Evolutionary conservation across 805 yeast species (phyloP).

Genomic region (Myxozyma mucilagina): DNA sequence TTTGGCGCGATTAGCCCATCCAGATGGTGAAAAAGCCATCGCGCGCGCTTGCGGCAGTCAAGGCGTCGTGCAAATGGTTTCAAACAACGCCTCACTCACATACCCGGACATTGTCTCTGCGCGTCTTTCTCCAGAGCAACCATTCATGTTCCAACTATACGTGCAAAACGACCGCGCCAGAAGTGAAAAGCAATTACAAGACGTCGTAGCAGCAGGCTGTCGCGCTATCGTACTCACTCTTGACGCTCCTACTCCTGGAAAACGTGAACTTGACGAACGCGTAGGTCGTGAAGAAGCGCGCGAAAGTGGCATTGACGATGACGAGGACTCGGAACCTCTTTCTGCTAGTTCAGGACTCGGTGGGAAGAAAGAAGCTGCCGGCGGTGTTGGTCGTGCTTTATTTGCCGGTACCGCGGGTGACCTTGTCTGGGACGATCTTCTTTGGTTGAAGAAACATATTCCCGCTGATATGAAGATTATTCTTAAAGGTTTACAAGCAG

Average conservation of each 20-base stretch:
- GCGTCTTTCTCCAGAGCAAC: slow-evolving; percentile 38
- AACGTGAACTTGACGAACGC: slow-evolving; percentile 52
- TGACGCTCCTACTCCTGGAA: slow-evolving; percentile 54
- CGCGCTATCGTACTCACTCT: slow-evolving; percentile 53
- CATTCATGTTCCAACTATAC: slow-evolving; percentile 54
- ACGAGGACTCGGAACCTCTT: slow-evolving; percentile 18
- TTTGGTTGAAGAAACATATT: slow-evolving; percentile 27
- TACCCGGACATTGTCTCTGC: slow-evolving; percentile 48
- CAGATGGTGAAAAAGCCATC: slow-evolving; percentile 48
- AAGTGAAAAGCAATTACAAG: slow-evolving; percentile 40
- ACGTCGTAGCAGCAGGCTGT: slow-evolving; percentile 46
- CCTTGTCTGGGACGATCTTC: slow-evolving; percentile 30
- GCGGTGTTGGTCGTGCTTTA: slow-evolving; percentile 39
- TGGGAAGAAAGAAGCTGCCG: slow-evolving; percentile 38
- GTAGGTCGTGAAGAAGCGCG: slow-evolving; percentile 34
- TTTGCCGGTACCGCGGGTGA: slow-evolving; percentile 37
- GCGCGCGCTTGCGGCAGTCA: slow-evolving; percentile 46
- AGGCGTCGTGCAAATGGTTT: slow-evolving; percentile 52
- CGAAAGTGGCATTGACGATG: slow-evolving; percentile 27
- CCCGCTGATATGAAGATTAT: slow-evolving; percentile 32
- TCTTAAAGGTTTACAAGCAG: slow-evolving; percentile 34
- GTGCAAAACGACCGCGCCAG: slow-evolving; percentile 46
- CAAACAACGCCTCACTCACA: slow-evolving; percentile 46
- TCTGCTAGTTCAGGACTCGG: slow-evolving; percentile 29
- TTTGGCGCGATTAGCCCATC: slow-evolving; percentile 47